Base-by-base conservation (phyloP, 805 yeast species). In the Diddensiella santjacobensis region DNA sequence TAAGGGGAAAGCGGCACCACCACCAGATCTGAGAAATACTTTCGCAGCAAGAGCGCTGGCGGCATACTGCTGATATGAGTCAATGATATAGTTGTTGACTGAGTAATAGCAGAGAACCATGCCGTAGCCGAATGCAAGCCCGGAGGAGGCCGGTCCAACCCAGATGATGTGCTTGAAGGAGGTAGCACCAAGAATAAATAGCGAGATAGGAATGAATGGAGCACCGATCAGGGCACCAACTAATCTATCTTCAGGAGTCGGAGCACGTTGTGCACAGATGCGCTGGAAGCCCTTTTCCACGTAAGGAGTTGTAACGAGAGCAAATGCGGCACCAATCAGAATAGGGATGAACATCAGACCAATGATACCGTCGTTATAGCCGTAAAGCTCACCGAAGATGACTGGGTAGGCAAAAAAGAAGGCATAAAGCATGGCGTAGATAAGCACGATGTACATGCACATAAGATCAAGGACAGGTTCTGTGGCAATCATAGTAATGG, bases 321-420 rank as follows among this genome's bases (percentile, higher is more conserved):
- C 95, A 37, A 81, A 66, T 13, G 71, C 66, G 0, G 96, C 96
- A 55, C 97, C 97, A 50, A 89, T 87, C 54, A 89, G 70, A 60
- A 89, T 89, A 20, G 96, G 96, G 59, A 89, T 84, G 58, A 86
- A 77, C 95, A 90, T 87, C 58, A 89, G 70, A 30, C 96, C 96
- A 56, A 85, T 80, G 45, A 74, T 72, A 58, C 87, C 86, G 65
- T 87, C 95, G 56, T 82, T 74, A 67, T 73, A 88, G 42, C 81
- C 87, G 61, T 89, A 86, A 46, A 88, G 73, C 8, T 45, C 48
- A 47, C 74, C 77, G 65, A 89, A 89, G 45, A 89, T 87, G 45
- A 84, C 95, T 3, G 97, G 97, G 69, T 85, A 89, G 0, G 97
- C 96, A 70, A 88, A 89, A 80, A 89, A 89, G 73, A 89, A 89